phyloP scores from a whole-genome alignment of 805 yeast species.

The Danielia reshetovae region DNA sequence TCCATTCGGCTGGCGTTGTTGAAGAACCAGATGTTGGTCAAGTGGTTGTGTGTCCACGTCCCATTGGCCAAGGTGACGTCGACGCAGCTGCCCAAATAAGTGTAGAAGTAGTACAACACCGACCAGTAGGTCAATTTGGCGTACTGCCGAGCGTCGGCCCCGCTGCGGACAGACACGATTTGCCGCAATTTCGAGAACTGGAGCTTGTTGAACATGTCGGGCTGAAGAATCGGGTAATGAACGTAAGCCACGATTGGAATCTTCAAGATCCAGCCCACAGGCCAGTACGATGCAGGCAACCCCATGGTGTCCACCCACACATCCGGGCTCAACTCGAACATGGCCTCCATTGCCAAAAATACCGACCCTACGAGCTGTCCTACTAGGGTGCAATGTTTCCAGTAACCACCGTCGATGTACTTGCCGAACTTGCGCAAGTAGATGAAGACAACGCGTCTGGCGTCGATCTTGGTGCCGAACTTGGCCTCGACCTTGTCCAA shows the following conservation, averaged over 20 bases:
- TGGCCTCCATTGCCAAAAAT: slow-evolving; percentile 65
- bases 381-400: slow-evolving; percentile 76
- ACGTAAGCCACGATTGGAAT: slow-evolving; percentile 83
- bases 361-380: slow-evolving; percentile 87
- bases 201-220: slow-evolving; percentile 76
- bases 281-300: slow-evolving; percentile 78
- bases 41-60: slow-evolving; percentile 86
- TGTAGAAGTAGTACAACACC: slow-evolving; percentile 57
- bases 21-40: slow-evolving; percentile 58
- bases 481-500: slow-evolving; percentile 49
- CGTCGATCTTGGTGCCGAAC: slow-evolving; percentile 52
- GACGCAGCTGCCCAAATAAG: slow-evolving; percentile 61
- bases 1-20: slow-evolving; percentile 30
- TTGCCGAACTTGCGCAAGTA: slow-evolving; percentile 50
- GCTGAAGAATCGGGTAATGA: slow-evolving; percentile 91
- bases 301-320: slow-evolving; percentile 96
- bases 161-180: slow-evolving; percentile 16
- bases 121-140: slow-evolving; percentile 67
- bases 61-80: slow-evolving; percentile 74
- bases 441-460: slow-evolving; percentile 55
- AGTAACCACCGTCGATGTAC: slow-evolving; percentile 64
- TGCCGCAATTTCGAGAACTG: slow-evolving; percentile 21
- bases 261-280: slow-evolving; percentile 51
- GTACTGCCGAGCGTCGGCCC: slow-evolving; percentile 24
- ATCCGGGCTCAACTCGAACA: slow-evolving; percentile 70